Evolutionary conservation across 768 basidiomycete species (phyloP), one percentile per base, ranked within the genome.

Genomic region (Leucosporidium yakuticum): DNA sequence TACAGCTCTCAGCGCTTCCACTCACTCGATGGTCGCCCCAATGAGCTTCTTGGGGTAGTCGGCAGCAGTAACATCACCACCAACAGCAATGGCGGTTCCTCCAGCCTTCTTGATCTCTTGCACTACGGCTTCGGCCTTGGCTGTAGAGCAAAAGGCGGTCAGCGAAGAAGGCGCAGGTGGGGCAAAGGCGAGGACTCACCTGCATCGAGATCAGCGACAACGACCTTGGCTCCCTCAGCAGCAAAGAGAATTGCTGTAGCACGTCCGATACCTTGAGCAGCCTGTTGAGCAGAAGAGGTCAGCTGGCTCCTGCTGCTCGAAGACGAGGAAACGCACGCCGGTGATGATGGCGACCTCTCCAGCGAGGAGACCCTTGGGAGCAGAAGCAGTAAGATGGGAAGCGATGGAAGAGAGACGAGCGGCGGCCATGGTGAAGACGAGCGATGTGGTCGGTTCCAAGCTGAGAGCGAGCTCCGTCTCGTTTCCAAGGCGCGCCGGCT

Each of bases 281-380:
- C 73, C 48, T 71, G 62, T 51, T 54, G 44, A 29, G 36, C 65
- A 62, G 27, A 27, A 64, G 39, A 64, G 65, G 63, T 44, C 47
- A 23, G 36, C 32, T 21, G 27, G 1, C 19, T 34, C 27, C 4
- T 20, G 32, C 39, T 17, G 20, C 20, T 7, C 36, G 2, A 5
- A 20, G n/a, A 29, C 47, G 27, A 20, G 4, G 7, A 12, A 0
- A 44, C 47, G 79, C 84, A 74, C 75, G 87, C 89, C 90, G 60
- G 90, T 92, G 74, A 92, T 86, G 77, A 92, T 90, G 21, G 88
- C 89, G 12, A 91, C 89, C 74, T 91, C 88, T 86, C 55, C 55
- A 23, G 55, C 55, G 31, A 57, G 32, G 21, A 57, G 55, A 5
- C 55, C 55, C 21, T 57, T 29, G 19, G 55, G 58, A 32, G 6